These are phyloP conservation scores for Fomitiporia mediterranea DNA, from an alignment of 1,284 basidiomycete species.

Conservation along the genomic window DNA sequence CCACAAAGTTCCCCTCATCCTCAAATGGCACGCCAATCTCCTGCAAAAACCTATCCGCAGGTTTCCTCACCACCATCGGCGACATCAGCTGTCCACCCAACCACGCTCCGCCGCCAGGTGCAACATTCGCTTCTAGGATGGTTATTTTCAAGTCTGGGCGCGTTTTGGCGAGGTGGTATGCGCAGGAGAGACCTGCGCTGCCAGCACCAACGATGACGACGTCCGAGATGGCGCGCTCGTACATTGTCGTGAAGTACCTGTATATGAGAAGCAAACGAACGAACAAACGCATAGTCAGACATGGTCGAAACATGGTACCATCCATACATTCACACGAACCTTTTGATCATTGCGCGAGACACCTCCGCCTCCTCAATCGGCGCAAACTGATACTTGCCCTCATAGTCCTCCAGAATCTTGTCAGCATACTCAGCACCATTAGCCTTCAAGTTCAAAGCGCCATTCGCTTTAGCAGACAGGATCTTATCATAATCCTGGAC, in stretches of 20 bases:
- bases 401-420: slow-evolving; percentile 45
- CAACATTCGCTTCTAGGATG: slow-evolving; percentile 78
- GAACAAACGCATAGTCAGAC: too few species aligned
- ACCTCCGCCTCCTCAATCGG: slow-evolving; percentile 75
- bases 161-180: slow-evolving; percentile 64
- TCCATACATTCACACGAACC: too few species aligned
- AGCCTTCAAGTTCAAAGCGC: slow-evolving; percentile 20
- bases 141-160: slow-evolving; percentile 78
- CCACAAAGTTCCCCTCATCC: slow-evolving; percentile 77
- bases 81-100: slow-evolving; percentile 82
- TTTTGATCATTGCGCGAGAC: slow-evolving; percentile 74
- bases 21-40: slow-evolving; percentile 77
- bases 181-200: slow-evolving; percentile 75
- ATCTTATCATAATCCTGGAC: slow-evolving; percentile 25
- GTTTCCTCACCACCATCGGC: slow-evolving; percentile 84
- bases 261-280: neutral
- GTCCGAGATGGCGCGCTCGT: slow-evolving; percentile 71
- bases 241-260: slow-evolving; percentile 70
- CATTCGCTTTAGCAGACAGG: slow-evolving; percentile 27
- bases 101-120: slow-evolving; percentile 80
- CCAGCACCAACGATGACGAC: slow-evolving; percentile 80
- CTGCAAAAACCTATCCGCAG: slow-evolving; percentile 68
- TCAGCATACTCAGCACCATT: slow-evolving; percentile 17
- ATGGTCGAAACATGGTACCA: slow-evolving; percentile 7
- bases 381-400: slow-evolving; percentile 63